These are phyloP conservation scores for Polysphondylium violaceum DNA, from an alignment of 78 protist species.

Conservation along the genomic window DNA sequence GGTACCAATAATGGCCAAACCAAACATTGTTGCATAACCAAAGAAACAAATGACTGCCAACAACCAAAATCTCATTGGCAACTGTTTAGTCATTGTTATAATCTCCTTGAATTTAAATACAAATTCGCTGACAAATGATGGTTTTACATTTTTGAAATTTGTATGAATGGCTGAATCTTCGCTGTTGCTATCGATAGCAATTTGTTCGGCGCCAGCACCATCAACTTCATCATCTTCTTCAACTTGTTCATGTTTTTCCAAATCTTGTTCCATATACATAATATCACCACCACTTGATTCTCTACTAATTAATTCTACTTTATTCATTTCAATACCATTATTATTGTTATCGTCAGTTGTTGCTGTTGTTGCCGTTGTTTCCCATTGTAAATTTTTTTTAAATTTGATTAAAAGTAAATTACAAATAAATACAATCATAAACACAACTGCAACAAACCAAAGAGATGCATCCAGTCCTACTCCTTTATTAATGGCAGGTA, in stretches of 20 bases:
- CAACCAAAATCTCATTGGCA: slow-evolving; percentile 56
- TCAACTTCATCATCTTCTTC: neutral
- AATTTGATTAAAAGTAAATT: slow-evolving; percentile 45
- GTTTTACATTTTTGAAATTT: neutral
- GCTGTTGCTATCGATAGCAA: neutral
- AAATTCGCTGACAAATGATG: neutral
- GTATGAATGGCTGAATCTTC: neutral
- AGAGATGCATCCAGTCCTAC: slow-evolving; percentile 36
- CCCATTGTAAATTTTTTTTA: slow-evolving; percentile 30
- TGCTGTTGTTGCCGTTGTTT: neutral
- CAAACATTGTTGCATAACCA: slow-evolving; percentile 47
- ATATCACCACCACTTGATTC: neutral
- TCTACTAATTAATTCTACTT: slow-evolving; percentile 1
- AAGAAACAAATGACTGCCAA: slow-evolving; percentile 30
- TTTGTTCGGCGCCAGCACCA: neutral
- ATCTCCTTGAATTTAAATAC: neutral
- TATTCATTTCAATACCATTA: neutral
- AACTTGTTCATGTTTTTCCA: neutral
- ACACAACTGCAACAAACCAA: slow-evolving; percentile 57
- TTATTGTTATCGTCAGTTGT: neutral
- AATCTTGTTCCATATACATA: neutral
- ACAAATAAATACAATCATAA: slow-evolving; percentile 24
- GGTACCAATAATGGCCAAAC: slow-evolving; percentile 57
- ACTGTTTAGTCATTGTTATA: slow-evolving; percentile 9
- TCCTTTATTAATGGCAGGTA: slow-evolving; percentile 16